Percentiles rank a stretch among this genome's conserved stretches.
Evolutionary conservation across 768 basidiomycete genomes (phyloP).

Genomic region (Collybia mongolica): DNA sequence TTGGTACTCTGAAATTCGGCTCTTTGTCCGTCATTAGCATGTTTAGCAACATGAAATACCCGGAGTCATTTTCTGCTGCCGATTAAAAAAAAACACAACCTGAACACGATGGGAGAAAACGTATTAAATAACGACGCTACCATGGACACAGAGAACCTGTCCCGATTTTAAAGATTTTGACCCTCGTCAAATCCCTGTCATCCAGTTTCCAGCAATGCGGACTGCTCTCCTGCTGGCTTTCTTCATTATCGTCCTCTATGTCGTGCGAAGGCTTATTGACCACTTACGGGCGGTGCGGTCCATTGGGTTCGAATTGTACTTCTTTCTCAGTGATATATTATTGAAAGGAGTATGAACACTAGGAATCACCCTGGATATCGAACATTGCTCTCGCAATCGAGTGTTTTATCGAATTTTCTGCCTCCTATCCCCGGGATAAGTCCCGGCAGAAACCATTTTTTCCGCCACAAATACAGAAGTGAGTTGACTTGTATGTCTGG

Average conservation of each 20-base stretch:
- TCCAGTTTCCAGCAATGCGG: constrained; percentile 3
- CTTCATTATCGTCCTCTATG: constrained; percentile 15
- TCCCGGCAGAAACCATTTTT: constrained; percentile 26
- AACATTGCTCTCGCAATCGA: constrained; percentile 22
- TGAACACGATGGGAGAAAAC: too few relatives aligned
- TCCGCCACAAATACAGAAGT: constrained; percentile 29
- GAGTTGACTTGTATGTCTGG: too few relatives aligned
- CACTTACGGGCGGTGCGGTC: constrained; percentile 20
- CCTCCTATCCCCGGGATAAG: constrained; percentile 25
- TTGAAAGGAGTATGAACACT: neutral
- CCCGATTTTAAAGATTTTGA: too few relatives aligned
- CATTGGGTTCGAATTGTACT: constrained; percentile 22
- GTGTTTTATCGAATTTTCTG: constrained; percentile 22
- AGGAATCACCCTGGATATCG: constrained; percentile 34
- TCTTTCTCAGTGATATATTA: neutral
- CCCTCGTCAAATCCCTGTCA: too few relatives aligned
- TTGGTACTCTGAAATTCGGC: too few relatives aligned
- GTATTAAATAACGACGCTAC: too few relatives aligned
- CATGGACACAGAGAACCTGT: too few relatives aligned
- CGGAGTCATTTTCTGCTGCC: too few relatives aligned
- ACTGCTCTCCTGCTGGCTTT: constrained; percentile 8
- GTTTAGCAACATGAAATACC: too few relatives aligned
- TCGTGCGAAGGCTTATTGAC: constrained; percentile 16
- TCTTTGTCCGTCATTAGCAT: too few relatives aligned
- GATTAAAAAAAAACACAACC: too few relatives aligned